phyloP scores from a whole-genome alignment of 352 stramenopile genomes.

The Phytophthora chlamydospora region DNA sequence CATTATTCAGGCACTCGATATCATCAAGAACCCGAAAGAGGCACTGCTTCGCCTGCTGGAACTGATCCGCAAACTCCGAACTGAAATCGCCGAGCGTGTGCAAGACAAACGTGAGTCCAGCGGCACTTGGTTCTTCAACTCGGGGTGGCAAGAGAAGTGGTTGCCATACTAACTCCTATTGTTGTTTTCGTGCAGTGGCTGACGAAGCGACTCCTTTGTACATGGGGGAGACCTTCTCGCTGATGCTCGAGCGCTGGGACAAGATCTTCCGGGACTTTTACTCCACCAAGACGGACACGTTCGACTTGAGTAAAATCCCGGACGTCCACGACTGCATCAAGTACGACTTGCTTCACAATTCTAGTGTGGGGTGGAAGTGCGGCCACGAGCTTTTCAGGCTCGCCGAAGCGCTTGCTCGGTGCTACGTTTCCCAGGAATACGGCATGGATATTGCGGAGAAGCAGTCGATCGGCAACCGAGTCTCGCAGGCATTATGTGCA shows the following conservation, averaged over 20 bases:
- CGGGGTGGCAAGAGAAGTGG: no score
- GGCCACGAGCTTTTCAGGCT: conserved; percentile 94
- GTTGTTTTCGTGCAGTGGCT: conserved; percentile 40
- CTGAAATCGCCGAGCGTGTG: conserved; percentile 76
- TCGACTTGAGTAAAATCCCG: conserved; percentile 96
- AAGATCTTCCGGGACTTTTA: conserved; percentile 97
- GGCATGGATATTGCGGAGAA: conserved; percentile 94
- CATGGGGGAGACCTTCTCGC: conserved; percentile 96
- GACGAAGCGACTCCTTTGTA: conserved; percentile 92
- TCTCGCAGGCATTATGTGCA: conserved; percentile 96
- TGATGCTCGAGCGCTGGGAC: conserved; percentile 94
- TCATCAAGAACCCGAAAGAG: conserved; percentile 86
- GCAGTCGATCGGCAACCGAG: conserved; percentile 94
- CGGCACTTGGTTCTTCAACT: no score
- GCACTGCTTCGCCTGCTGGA: conserved; percentile 73
- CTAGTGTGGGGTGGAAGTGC: conserved; percentile 86
- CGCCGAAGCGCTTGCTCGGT: conserved; percentile 95
- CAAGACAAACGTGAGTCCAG: conserved; percentile 65
- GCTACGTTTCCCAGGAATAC: conserved; percentile 98
- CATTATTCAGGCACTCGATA: conserved; percentile 75
- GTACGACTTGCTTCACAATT: conserved; percentile 99
- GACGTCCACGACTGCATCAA: conserved; percentile 98
- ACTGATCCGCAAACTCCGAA: conserved; percentile 74
- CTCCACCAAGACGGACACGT: conserved; percentile 87
- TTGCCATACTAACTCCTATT: conserved; percentile 3